phyloP scores from a whole-genome alignment of 371 early-diverging fungal species.

The Actinomucor elegans region DNA sequence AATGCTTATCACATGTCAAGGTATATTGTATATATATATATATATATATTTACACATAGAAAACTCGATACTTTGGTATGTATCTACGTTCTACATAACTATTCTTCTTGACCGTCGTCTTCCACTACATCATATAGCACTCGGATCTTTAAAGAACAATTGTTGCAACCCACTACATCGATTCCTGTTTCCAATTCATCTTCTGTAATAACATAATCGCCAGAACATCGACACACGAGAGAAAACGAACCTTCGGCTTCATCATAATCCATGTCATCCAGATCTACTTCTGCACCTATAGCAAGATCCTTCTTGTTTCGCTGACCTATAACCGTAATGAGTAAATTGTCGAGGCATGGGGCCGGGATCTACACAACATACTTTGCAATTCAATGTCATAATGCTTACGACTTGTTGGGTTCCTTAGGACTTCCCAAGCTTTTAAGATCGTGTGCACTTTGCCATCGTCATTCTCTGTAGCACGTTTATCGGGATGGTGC shows the following conservation, averaged over 20 bases:
- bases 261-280: constrained; percentile 47
- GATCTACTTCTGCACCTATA: constrained; percentile 45
- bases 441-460: constrained; percentile 38
- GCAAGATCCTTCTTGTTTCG: constrained; percentile 22
- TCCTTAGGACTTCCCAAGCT: constrained; percentile 48
- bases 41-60: too few species aligned
- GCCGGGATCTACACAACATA: constrained; percentile 15
- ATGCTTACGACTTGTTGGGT: constrained; percentile 28
- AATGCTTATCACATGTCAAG: too few species aligned
- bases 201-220: constrained; percentile 51
- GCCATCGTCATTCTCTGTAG: not conserved
- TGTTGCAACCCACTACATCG: constrained; percentile 50
- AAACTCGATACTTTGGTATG: too few species aligned
- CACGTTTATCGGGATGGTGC: constrained; percentile 55
- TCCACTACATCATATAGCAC: constrained; percentile 55
- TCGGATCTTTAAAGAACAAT: constrained; percentile 53
- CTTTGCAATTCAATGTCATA: constrained; percentile 48
- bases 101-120: constrained; percentile 13
- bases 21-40: too few species aligned
- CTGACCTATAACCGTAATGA: too few species aligned
- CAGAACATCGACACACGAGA: constrained; percentile 55
- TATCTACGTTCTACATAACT: not conserved
- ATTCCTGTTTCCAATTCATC: constrained; percentile 50
- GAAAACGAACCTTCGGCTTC: constrained; percentile 28
- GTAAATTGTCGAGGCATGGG: too few species aligned